Evolutionary conservation across 1,139 yeast genomes (phyloP).

Genomic region (Hemisphaericaspora xylofermentans): DNA sequence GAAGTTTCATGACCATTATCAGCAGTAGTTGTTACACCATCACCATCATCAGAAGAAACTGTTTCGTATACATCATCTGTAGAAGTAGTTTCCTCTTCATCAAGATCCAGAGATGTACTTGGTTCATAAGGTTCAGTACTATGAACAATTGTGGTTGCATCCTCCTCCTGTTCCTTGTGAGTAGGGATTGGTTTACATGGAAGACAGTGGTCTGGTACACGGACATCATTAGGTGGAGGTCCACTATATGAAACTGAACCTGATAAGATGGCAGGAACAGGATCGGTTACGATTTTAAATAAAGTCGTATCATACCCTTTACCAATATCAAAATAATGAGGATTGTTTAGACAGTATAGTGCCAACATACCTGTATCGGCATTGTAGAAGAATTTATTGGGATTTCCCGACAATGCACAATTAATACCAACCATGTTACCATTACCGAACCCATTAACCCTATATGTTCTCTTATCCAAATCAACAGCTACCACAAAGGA

Average conservation of each 20-base stretch:
- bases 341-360: constrained; percentile 10
- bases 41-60: too few species aligned
- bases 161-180: background rate
- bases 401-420: constrained; percentile 16
- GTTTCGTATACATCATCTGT: too few species aligned
- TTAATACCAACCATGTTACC: constrained; percentile 28
- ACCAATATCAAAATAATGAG: constrained; percentile 26
- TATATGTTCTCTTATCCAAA: constrained; percentile 21
- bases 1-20: too few species aligned
- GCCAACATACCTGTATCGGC: constrained; percentile 23
- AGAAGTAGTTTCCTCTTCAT: too few species aligned
- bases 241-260: constrained; percentile 19
- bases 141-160: background rate
- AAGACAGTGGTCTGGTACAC: constrained; percentile 16
- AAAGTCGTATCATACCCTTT: constrained; percentile 17
- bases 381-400: constrained; percentile 15
- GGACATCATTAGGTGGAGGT: constrained; percentile 18
- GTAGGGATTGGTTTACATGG: constrained; percentile 16
- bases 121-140: too few species aligned
- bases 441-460: constrained; percentile 33
- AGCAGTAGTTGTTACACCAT: too few species aligned
- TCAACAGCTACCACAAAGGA: constrained; percentile 21
- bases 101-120: too few species aligned
- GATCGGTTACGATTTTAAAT: constrained; percentile 16
- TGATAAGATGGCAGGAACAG: constrained; percentile 12